Evolutionary conservation across 2,329 filamentous ascomycete species (phyloP), one percentile per base, ranked within the genome.

Genomic region (Paraphaeosphaeria sporulosa): DNA sequence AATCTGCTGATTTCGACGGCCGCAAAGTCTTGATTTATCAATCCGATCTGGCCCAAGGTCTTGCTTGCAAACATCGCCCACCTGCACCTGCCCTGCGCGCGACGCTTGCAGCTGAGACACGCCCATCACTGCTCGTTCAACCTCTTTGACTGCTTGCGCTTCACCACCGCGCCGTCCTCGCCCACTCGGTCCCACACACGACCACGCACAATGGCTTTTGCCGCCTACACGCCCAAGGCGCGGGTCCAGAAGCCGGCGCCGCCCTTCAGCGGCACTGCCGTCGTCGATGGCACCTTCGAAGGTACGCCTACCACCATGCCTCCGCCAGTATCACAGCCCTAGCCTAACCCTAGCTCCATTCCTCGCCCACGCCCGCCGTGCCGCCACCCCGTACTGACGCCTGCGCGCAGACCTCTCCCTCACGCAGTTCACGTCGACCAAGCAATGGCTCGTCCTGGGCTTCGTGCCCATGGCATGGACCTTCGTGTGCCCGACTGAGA

Each of bases 401-500:
- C 56, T 15, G 1, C 47, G 15, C 60, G 44, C 15, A 78, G 77
- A 79, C 43, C 62, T 77, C 59, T 75, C 70, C 70, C 71, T 79
- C 49, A 74, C 72, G 30, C 63, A 72, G 64, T 82, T 79, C 71
- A 77, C 74, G 32, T 70, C 72, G 47, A 78, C 72, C 65, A 80
- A 82, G 61, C 80, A 84, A 79, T 85, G 87, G 87, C 84, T 89
- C 60, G 81, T 89, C 68, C 85, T 90, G 36, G 84, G 86, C 65
- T 89, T 89, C 81, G 86, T 89, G 76, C 87, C 87, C 59, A 87
- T 88, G 79, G 87, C 88, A 70, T 90, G 87, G 83, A 89, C 87
- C 67, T 89, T 89, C 67, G 86, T 89, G 73, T 89, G 87, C 80
- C 86, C 86, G 30, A 87, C 85, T 72, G 86, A 89, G 78, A 88